Conservation (phyloP, 495 filamentous ascomycete species). For the Viridothelium virens region DNA sequence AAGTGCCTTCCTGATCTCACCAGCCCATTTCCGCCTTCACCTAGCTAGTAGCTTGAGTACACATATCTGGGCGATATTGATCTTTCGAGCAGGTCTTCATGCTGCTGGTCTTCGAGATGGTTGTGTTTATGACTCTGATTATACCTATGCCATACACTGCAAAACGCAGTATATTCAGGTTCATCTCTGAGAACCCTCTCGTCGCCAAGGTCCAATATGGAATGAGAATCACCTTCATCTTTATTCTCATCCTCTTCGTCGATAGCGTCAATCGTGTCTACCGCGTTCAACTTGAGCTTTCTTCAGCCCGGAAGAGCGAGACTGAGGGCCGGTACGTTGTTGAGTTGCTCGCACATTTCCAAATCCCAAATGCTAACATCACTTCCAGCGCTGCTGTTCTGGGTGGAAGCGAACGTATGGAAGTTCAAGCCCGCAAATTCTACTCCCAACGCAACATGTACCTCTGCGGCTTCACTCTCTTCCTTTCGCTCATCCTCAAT, state of each 20-base stretch:
- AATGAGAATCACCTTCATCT: constrained; percentile 93
- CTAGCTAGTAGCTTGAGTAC: background rate
- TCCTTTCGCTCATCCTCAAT: constrained; percentile 97
- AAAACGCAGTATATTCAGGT: constrained; percentile 84
- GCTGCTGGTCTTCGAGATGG: constrained; percentile 89
- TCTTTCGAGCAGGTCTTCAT: constrained; percentile 67
- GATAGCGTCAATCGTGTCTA: constrained; percentile 99
- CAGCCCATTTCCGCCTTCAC: constrained; percentile 4
- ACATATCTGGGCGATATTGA: background rate
- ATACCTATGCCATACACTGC: constrained; percentile 80
- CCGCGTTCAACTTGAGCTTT: constrained; percentile 86
- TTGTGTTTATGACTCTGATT: constrained; percentile 83
- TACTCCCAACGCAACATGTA: constrained; percentile 99
- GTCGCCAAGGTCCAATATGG: constrained; percentile 76
- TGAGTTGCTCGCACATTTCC: constrained; percentile 21
- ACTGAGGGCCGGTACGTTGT: constrained; percentile 41
- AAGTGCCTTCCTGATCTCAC: constrained; percentile 39
- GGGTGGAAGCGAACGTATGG: constrained; percentile 85
- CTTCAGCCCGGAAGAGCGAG: constrained; percentile 47
- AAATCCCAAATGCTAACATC: constrained; percentile 10
- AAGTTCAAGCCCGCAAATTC: constrained; percentile 98
- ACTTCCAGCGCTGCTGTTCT: constrained; percentile 50
- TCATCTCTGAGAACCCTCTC: constrained; percentile 80
- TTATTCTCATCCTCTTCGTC: constrained; percentile 95
- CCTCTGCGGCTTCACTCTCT: constrained; percentile 97